Percentiles rank a stretch among this genome's conserved stretches.
phyloP scores from a whole-genome alignment of 116 monocot genomes.

The Zostera marina region DNA sequence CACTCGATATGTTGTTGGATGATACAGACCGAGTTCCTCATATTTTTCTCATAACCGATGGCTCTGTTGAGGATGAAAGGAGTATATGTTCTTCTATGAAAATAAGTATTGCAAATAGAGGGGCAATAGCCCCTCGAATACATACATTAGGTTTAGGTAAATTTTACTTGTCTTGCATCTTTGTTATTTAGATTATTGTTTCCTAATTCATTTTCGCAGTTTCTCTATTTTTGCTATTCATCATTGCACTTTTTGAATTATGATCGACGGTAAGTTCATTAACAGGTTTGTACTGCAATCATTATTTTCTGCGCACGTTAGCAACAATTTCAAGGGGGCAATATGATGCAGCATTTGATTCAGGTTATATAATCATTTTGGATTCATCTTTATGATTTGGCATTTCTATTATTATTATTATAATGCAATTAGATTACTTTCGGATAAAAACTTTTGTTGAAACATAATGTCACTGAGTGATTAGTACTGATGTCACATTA shows the following conservation, averaged over 20 bases:
- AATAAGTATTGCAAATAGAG: conserved; percentile 18
- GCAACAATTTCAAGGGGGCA: conserved; percentile 65
- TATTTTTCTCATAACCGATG: conserved; percentile 88
- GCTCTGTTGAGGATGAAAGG: conserved; percentile 81
- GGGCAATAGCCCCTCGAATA: conserved; percentile 49
- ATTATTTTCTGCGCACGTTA: conserved; percentile 78
- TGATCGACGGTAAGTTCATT: not conserved
- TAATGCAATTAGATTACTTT: not conserved
- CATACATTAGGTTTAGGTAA: conserved; percentile 95
- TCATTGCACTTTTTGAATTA: not conserved
- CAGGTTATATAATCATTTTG: conserved; percentile 28
- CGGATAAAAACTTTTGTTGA: not conserved
- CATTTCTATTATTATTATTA: not conserved
- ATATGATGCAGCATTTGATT: conserved; percentile 72
- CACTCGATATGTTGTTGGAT: conserved; percentile 37
- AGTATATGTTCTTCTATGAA: conserved; percentile 40
- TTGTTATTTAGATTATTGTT: not conserved
- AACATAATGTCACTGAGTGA: not conserved
- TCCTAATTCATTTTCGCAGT: not conserved
- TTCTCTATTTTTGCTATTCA: not conserved
- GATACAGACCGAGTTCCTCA: conserved; percentile 36
- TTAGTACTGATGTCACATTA: not conserved
- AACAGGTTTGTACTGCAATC: conserved; percentile 81
- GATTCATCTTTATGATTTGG: no score
- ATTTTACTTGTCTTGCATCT: not conserved